These are phyloP conservation scores for Rhodotorula babjevae DNA, from an alignment of 768 basidiomycete genomes.

Conservation along the genomic window DNA sequence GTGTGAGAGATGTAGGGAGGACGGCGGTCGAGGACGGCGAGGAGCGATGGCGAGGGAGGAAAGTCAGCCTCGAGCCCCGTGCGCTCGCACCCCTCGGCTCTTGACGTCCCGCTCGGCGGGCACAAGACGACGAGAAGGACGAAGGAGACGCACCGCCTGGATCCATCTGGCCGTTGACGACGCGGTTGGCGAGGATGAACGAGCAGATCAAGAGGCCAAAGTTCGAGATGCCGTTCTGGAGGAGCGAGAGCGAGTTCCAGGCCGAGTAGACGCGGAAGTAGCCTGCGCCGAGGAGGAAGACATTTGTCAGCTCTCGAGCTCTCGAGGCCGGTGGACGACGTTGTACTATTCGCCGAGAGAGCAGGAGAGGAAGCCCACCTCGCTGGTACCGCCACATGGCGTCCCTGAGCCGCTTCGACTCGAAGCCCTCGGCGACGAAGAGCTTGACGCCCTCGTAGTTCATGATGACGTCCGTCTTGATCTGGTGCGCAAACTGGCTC, in stretches of 20 bases:
- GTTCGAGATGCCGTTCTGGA: conserved; percentile 51
- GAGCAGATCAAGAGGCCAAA: conserved; percentile 75
- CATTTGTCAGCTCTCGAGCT: no score
- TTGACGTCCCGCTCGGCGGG: no score
- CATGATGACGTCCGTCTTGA: conserved; percentile 59
- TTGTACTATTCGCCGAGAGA: neutral
- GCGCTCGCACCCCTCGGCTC: no score
- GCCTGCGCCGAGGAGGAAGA: conserved; percentile 47
- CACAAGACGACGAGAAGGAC: neutral
- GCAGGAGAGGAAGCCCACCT: neutral
- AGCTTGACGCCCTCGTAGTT: conserved; percentile 70
- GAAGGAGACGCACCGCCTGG: conserved; percentile 11
- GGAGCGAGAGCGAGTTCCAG: conserved; percentile 19
- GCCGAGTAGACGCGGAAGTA: conserved; percentile 55
- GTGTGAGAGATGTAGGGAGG: no score
- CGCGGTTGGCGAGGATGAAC: conserved; percentile 68
- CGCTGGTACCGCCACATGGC: conserved; percentile 70
- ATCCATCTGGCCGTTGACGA: conserved; percentile 54
- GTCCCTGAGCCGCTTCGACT: conserved; percentile 63
- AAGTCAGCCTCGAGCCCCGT: no score
- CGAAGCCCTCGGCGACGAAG: conserved; percentile 79
- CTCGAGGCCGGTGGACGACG: no score
- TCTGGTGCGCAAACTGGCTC: conserved; percentile 30
- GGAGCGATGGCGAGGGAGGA: no score
- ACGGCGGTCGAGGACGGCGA: no score